A percentile compares a stretch with the other conserved stretches of the same genome.
Evolutionary conservation across 169 alveolate genomes (phyloP).

Genomic region (Plasmodium gaboni): DNA sequence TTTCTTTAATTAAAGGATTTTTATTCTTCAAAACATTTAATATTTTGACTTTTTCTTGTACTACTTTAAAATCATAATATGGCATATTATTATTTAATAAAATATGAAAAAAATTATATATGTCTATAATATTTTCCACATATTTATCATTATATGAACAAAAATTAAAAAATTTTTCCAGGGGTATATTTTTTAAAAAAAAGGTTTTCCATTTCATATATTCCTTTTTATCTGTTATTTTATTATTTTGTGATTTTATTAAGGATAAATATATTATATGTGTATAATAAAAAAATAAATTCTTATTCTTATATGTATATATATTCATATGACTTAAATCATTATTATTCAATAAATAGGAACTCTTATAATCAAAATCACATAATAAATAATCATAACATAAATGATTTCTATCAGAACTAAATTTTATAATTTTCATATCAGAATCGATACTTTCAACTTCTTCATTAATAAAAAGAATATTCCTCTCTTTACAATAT

Average conservation of each 20-base stretch:
- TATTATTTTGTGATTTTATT: constrained; percentile 8
- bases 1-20: neutral
- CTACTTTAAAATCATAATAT: neutral
- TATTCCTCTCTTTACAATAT: constrained; percentile 74
- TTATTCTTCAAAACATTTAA: neutral
- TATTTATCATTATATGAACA: constrained; percentile 59
- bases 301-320: constrained; percentile 41
- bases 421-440: constrained; percentile 28
- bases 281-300: constrained; percentile 59
- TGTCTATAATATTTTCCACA: constrained; percentile 50
- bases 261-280: constrained; percentile 69
- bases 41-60: neutral
- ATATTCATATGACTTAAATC: constrained; percentile 45
- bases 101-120: neutral
- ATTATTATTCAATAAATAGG: constrained; percentile 12
- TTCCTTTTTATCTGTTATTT: constrained; percentile 4
- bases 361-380: constrained; percentile 71
- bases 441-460: constrained; percentile 20
- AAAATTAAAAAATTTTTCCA: constrained; percentile 50
- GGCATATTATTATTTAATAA: neutral
- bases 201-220: constrained; percentile 28
- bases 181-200: constrained; percentile 16
- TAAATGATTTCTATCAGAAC: constrained; percentile 57
- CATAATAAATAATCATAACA: constrained; percentile 66
- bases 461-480: constrained; percentile 58